Evolutionary conservation across 2,329 filamentous ascomycete species (phyloP), one percentile per base, ranked within the genome.

Genomic region (Colletotrichum liaoningense): DNA sequence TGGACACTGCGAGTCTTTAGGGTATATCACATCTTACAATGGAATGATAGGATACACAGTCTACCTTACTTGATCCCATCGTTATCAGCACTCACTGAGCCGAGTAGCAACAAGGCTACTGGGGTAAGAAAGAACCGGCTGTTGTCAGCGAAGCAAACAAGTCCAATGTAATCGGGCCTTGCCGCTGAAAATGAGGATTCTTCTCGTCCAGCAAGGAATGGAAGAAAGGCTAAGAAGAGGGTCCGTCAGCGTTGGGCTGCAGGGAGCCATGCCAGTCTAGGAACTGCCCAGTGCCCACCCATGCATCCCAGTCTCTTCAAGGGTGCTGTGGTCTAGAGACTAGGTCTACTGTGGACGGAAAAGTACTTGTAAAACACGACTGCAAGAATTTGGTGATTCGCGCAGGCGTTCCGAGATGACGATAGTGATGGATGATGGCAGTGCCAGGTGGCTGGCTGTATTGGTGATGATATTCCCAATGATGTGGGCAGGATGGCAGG

Each of bases 161-260:
- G 12, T 26, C 4, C 11, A 8, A n/a, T 26, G 28, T 54, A 9
- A 30, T 38, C n/a, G 46, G 26, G 28, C 28, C 14, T 69, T 63
- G 24, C 16, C 22, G 58, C 42, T 33, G 64, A 52, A 52, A 26
- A 49, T 69, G 33, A 60, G 49, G 24, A 38, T 59, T 52, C n/a
- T 63, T 58, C 24, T 57, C 42, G 3, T 28, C 35, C 28, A 60
- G 66, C 66, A 69, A 64, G 49, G 71, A 62, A 66, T 38, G 49
- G 5, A 24, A 42, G 33, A 70, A 71, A 66, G 70, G 56, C 70
- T 70, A 73, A 66, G 67, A 73, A 73, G 67, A 70, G 70, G 70
- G 70, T 56, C 67, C 67, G 67, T 60, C 70, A 71, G 55, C 67
- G 4, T 73, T 59, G 60, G 67, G 55, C 54, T 46, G 49, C 60